Evolutionary conservation across 1,284 basidiomycete species (phyloP).

Genomic region (Ganoderma resinaceum): DNA sequence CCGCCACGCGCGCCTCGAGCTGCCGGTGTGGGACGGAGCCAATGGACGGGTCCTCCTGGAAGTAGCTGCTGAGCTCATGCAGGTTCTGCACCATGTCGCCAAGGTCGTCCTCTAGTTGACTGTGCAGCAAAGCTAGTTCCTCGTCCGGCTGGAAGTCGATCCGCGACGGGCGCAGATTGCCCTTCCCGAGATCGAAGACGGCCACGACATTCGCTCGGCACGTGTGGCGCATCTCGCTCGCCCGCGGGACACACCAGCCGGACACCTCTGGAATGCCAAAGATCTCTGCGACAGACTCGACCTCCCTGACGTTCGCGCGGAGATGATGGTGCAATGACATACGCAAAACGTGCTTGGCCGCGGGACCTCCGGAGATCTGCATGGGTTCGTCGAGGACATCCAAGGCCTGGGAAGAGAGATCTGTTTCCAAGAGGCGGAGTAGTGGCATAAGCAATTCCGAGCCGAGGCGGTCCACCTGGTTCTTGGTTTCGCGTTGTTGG

Average conservation of each 20-base stretch:
- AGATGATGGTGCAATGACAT: conserved; percentile 80
- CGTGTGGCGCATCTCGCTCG: conserved; percentile 62
- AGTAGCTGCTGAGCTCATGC: conserved; percentile 87
- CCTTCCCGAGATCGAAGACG: conserved; percentile 84
- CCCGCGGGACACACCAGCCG: conserved; percentile 85
- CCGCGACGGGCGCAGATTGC: conserved; percentile 75
- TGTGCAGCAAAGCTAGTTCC: conserved; percentile 40
- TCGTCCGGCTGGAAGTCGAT: conserved; percentile 72
- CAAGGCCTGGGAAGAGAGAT: conserved; percentile 85
- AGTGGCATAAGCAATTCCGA: conserved; percentile 92
- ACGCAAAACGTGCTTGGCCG: conserved; percentile 84
- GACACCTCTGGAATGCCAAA: conserved; percentile 85
- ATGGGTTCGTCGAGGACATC: conserved; percentile 93
- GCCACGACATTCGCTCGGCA: conserved; percentile 83
- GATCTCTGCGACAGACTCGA: conserved; percentile 67
- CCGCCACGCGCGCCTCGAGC: conserved; percentile 78
- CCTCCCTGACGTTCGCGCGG: conserved; percentile 47
- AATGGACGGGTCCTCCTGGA: conserved; percentile 64
- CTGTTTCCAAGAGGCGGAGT: conserved; percentile 84
- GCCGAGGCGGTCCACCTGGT: conserved; percentile 76
- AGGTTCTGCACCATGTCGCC: conserved; percentile 87
- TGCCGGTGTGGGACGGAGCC: conserved; percentile 45
- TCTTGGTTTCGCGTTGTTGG: conserved; percentile 83
- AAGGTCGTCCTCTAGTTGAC: conserved; percentile 65
- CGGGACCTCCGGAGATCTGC: conserved; percentile 76